These are phyloP conservation scores for Sugiyamaella xylanicola DNA, from an alignment of 1,139 yeast species.

Conservation along the genomic window DNA sequence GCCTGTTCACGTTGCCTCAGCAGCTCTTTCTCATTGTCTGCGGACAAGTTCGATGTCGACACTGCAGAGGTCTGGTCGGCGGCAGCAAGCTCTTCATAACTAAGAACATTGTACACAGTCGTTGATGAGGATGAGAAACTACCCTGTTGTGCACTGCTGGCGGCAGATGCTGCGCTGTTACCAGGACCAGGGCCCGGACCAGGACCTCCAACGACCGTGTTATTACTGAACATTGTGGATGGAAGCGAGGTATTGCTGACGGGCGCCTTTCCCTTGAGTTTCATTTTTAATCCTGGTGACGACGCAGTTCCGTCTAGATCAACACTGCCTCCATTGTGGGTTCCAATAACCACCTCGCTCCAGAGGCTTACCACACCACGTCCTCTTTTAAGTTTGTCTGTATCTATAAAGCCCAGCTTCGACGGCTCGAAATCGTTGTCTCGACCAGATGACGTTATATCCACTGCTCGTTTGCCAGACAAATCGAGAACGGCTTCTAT, in stretches of 20 bases:
- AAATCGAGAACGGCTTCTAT: conserved; percentile 79
- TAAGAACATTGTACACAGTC: conserved; percentile 21
- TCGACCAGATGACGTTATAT: conserved; percentile 1
- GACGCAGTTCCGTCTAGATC: conserved; percentile 24
- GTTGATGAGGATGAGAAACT: conserved; percentile 19
- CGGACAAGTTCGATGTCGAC: background rate
- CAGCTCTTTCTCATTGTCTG: conserved; percentile 53
- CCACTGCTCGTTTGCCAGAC: conserved; percentile 50
- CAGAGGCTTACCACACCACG: conserved; percentile 78
- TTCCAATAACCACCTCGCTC: conserved; percentile 78
- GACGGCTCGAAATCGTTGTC: conserved; percentile 12
- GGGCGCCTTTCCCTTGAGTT: conserved; percentile 14
- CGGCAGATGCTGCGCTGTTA: background rate
- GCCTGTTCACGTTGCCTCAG: conserved; percentile 57
- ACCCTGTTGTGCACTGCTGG: conserved; percentile 23
- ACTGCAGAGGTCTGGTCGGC: conserved; percentile 9
- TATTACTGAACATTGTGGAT: background rate
- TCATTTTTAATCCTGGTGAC: background rate
- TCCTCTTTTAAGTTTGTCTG: conserved; percentile 72
- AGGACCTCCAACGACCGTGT: background rate
- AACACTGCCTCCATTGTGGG: conserved; percentile 36
- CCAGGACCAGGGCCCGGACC: background rate
- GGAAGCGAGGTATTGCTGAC: background rate
- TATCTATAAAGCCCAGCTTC: conserved; percentile 56
- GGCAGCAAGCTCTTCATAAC: conserved; percentile 24